Evolutionary conservation across 1,284 basidiomycete species (phyloP).

Genomic region (Pseudozyma pruni): DNA sequence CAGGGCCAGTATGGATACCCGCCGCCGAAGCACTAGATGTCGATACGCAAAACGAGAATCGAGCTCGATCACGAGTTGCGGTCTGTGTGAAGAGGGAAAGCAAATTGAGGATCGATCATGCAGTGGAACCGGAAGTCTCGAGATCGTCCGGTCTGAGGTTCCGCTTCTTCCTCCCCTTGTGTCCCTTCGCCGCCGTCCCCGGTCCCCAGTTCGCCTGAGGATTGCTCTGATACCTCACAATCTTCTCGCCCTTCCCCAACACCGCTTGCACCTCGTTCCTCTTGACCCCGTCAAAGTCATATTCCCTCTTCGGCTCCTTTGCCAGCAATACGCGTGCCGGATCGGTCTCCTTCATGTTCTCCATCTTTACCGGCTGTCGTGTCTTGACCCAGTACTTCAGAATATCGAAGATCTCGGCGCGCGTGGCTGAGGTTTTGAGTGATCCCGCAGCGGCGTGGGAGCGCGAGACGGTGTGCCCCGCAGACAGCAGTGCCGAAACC

Average conservation of each 20-base stretch:
- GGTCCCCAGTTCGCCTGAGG: conserved; percentile 94
- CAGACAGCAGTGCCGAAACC: conserved; percentile 87
- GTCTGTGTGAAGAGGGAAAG: too few relatives aligned
- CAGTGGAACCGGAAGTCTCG: neutral
- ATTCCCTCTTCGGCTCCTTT: conserved; percentile 69
- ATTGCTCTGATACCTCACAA: conserved; percentile 85
- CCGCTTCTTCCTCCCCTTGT: conserved; percentile 50
- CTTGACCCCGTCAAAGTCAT: conserved; percentile 44
- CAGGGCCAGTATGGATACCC: conserved; percentile 50
- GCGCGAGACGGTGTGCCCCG: conserved; percentile 83
- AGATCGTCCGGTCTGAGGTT: conserved; percentile 46
- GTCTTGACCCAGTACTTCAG: conserved; percentile 79
- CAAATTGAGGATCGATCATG: neutral
- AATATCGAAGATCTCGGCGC: conserved; percentile 81
- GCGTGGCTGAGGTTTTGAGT: conserved; percentile 86
- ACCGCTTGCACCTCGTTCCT: conserved; percentile 31
- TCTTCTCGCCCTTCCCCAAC: conserved; percentile 31
- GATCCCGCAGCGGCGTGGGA: conserved; percentile 90
- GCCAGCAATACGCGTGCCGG: conserved; percentile 76
- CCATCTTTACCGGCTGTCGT: conserved; percentile 80
- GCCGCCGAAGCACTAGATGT: conserved; percentile 36
- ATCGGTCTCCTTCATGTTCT: conserved; percentile 72
- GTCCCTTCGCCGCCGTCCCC: conserved; percentile 64
- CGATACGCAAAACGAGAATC: neutral
- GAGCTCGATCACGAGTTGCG: too few relatives aligned